Conservation (phyloP, 805 yeast genomes). For the Tetrapisispora nanseiensis region DNA sequence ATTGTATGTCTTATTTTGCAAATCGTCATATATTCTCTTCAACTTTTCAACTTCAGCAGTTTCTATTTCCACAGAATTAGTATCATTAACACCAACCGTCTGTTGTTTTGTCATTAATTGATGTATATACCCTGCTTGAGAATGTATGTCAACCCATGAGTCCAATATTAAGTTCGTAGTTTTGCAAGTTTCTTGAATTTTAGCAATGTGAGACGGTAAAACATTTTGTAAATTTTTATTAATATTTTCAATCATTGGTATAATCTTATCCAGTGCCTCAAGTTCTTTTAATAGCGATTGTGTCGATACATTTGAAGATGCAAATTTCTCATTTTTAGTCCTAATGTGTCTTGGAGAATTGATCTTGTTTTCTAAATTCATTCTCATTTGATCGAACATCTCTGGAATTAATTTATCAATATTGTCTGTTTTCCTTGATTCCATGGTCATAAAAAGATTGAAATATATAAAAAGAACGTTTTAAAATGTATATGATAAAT, state of each 20-base stretch:
- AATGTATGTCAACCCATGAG: slow-evolving; percentile 51
- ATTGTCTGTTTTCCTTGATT: slow-evolving; percentile 2
- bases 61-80: slow-evolving; percentile 12
- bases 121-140: slow-evolving; percentile 49
- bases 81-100: slow-evolving; percentile 9
- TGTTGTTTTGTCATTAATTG: slow-evolving; percentile 35
- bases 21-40: slow-evolving; percentile 9
- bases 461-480: no score
- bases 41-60: slow-evolving; percentile 13
- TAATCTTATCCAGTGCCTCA: slow-evolving; percentile 24
- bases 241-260: slow-evolving; percentile 21
- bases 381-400: slow-evolving; percentile 26
- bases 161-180: slow-evolving; percentile 43
- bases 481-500: no score
- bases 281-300: slow-evolving; percentile 25
- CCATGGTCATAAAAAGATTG: slow-evolving; percentile 5
- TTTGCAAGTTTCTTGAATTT: slow-evolving; percentile 35
- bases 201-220: slow-evolving; percentile 23
- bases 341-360: slow-evolving; percentile 3
- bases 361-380: slow-evolving; percentile 10
- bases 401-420: slow-evolving; percentile 26
- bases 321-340: neutral
- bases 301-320: slow-evolving; percentile 12
- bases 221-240: slow-evolving; percentile 12
- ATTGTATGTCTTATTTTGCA: slow-evolving; percentile 6